Base-by-base conservation (phyloP, 129 eudicot species). In the Ambrosia trifida region DNA sequence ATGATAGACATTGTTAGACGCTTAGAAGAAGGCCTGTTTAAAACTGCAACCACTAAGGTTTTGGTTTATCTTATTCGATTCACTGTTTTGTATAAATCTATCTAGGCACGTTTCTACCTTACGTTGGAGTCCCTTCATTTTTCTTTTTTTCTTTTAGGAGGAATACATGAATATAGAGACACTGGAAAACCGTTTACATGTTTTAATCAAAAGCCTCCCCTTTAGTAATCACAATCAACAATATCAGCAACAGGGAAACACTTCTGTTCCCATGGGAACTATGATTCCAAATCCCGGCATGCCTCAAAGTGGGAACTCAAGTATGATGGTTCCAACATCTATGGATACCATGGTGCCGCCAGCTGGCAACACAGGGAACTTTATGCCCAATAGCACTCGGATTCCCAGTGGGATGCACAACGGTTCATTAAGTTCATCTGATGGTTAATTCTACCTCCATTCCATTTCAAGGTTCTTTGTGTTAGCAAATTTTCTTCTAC, bases 221-320 rank as follows among this genome's bases (percentile, higher is more conserved):
- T 64, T 58, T 64, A 56, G 45, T 43, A 84, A 81, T 76, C 78
- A 70, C 16, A 82, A 64, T 71, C 90, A 85, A 73, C 97, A 78
- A 66, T 70, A 73, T 61, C 72, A 89, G 28, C 91, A 83, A 28
- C 93, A 74, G 56, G 80, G 68, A 33, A 86, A 86, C 72, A 72
- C 87, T 72, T 80, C 96, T 11, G 70, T 89, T 56, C 68, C 87
- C 19, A 76, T 75, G 75, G 89, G 95, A 75, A 83, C 89, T 9
- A 92, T 92, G 98, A 92, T 92, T 50, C 98, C 98, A 66, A 92
- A 96, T 64, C 98, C 98, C 53, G 98, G 98, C 36, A 81, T 92
- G 76, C 79, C 85, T 62, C 98, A 86, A 77, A 85, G 76, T 70
- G 89, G 87, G 66, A 82, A 82, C 72, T 81, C 95, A 61, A 85